Conservation (phyloP, 306 rosid genomes). For the Nissolia schottii region DNA sequence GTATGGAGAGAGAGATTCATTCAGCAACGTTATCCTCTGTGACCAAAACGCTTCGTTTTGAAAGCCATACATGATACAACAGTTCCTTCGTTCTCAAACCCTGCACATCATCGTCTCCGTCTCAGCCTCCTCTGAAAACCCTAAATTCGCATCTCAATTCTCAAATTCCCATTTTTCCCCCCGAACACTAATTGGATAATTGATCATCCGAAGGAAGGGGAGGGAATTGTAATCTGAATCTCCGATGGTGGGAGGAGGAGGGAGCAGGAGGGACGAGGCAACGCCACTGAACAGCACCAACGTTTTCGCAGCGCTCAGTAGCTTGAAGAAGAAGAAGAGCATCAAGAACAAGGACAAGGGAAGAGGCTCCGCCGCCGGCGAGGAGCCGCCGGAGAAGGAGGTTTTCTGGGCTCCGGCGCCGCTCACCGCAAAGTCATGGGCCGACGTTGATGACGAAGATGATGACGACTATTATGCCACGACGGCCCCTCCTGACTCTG, state of each 20-base stretch:
- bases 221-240: slow-evolving; percentile 13
- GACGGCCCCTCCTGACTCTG: slow-evolving; percentile 42
- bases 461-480: slow-evolving; percentile 76
- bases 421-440: slow-evolving; percentile 72
- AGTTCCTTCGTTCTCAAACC: not conserved
- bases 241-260: slow-evolving; percentile 67
- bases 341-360: slow-evolving; percentile 35
- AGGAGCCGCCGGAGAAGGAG: slow-evolving; percentile 28
- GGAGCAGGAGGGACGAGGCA: slow-evolving; percentile 50
- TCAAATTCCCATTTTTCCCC: not conserved
- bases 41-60: not conserved
- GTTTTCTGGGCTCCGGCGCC: slow-evolving; percentile 80
- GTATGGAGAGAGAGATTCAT: too few species aligned
- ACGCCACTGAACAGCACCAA: slow-evolving; percentile 49
- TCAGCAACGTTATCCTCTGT: too few species aligned
- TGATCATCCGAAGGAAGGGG: slow-evolving; percentile 24
- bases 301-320: slow-evolving; percentile 71
- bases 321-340: slow-evolving; percentile 73
- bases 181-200: slow-evolving; percentile 5
- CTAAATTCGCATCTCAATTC: not conserved
- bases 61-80: not conserved
- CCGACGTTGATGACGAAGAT: slow-evolving; percentile 51
- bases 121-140: not conserved
- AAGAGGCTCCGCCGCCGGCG: not conserved
- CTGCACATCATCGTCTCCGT: not conserved